Evolutionary conservation across 1,284 basidiomycete species (phyloP).

Genomic region (Cystobasidium pallidum): DNA sequence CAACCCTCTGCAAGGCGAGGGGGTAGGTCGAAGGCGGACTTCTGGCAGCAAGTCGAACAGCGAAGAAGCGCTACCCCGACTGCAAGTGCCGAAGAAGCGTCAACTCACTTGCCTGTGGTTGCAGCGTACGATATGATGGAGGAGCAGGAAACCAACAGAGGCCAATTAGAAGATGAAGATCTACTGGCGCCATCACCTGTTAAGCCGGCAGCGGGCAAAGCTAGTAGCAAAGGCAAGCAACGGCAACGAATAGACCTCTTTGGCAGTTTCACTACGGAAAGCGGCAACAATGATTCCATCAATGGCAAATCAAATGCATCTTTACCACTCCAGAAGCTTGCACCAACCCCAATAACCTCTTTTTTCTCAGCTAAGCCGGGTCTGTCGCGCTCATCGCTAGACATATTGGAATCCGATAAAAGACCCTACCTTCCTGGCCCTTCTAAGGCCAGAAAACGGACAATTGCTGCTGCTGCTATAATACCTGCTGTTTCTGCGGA

Average conservation of each 20-base stretch:
- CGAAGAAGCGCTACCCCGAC: constrained; percentile 4
- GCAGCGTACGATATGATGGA: neutral
- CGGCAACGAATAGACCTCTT: constrained; percentile 29
- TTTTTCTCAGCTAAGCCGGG: constrained; percentile 11
- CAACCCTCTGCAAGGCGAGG: neutral
- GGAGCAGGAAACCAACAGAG: neutral
- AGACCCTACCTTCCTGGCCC: constrained; percentile 16
- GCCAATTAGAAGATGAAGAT: constrained; percentile 10
- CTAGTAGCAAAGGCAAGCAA: constrained; percentile 22
- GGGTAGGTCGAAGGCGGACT: constrained; percentile 2
- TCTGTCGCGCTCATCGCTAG: neutral
- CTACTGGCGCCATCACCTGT: constrained; percentile 26
- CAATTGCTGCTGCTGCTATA: constrained; percentile 17
- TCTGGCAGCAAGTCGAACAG: constrained; percentile 35
- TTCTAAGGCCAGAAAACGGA: constrained; percentile 37
- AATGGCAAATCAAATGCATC: neutral
- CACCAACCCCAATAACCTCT: constrained; percentile 3
- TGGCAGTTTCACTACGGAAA: neutral
- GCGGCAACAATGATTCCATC: neutral
- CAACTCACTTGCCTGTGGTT: neutral
- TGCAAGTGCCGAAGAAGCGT: neutral
- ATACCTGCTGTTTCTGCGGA: constrained; percentile 14
- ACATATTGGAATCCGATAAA: neutral
- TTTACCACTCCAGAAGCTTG: neutral
- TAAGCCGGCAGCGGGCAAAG: constrained; percentile 10